Conservation (phyloP, 768 basidiomycete genomes). For the Daedalea quercina region DNA sequence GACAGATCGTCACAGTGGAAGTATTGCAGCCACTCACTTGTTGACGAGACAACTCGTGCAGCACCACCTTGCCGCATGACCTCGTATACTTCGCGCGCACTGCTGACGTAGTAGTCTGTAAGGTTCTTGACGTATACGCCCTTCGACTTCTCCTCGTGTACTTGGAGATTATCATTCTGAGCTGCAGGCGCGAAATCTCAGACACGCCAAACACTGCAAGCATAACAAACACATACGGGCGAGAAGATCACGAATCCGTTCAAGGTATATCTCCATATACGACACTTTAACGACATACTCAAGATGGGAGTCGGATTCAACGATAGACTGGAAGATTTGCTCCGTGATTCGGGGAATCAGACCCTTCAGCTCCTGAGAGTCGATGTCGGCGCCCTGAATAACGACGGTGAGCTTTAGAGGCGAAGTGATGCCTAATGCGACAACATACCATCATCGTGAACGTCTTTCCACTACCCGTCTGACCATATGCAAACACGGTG, state of each 20-base stretch:
- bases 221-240: slow-evolving; percentile 61
- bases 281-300: slow-evolving; percentile 99
- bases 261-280: slow-evolving; percentile 99
- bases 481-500: slow-evolving; percentile 84
- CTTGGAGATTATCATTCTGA: slow-evolving; percentile 96
- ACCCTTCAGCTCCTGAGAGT: slow-evolving; percentile 87
- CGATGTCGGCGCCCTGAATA: slow-evolving; percentile 90
- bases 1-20: neutral
- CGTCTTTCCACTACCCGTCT: slow-evolving; percentile 86
- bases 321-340: slow-evolving; percentile 97
- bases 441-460: slow-evolving; percentile 93
- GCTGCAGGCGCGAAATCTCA: slow-evolving; percentile 37
- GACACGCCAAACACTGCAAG: neutral
- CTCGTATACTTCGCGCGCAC: slow-evolving; percentile 92
- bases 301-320: slow-evolving; percentile 88
- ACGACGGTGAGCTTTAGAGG: neutral
- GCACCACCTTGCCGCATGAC: slow-evolving; percentile 97
- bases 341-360: slow-evolving; percentile 98
- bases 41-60: slow-evolving; percentile 87
- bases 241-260: slow-evolving; percentile 90
- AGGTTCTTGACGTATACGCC: slow-evolving; percentile 98
- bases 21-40: slow-evolving; percentile 54
- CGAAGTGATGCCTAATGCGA: slow-evolving; percentile 6
- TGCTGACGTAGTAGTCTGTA: slow-evolving; percentile 97
- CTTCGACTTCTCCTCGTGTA: slow-evolving; percentile 96